phyloP scores from a whole-genome alignment of 2,329 filamentous ascomycete genomes.

The Penicillium brevicompactum region DNA sequence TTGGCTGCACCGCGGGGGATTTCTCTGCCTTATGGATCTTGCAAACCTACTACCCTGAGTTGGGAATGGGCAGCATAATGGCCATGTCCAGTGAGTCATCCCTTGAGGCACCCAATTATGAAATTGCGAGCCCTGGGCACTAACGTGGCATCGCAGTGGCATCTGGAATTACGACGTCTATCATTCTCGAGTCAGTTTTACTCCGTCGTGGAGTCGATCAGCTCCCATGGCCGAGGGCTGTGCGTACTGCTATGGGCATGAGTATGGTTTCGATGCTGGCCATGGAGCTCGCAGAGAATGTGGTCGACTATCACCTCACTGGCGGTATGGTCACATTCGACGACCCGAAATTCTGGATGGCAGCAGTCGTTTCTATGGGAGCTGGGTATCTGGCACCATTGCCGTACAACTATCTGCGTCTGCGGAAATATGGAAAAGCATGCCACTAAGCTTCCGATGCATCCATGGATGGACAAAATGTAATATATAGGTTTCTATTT shows the following conservation, averaged over 20 bases:
- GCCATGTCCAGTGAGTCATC: slow-evolving; percentile 51
- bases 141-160: slow-evolving; percentile 46
- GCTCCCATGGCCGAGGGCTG: slow-evolving; percentile 51
- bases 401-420: slow-evolving; percentile 56
- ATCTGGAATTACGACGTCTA: slow-evolving; percentile 54
- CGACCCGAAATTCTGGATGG: slow-evolving; percentile 55
- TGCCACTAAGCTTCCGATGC: slow-evolving; percentile 14
- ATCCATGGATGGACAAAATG: background rate
- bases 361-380: slow-evolving; percentile 41
- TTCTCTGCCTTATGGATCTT: slow-evolving; percentile 60
- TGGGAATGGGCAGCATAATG: slow-evolving; percentile 56
- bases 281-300: slow-evolving; percentile 60
- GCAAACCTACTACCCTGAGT: slow-evolving; percentile 50
- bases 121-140: background rate
- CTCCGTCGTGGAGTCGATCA: slow-evolving; percentile 52
- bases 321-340: slow-evolving; percentile 53
- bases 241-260: slow-evolving; percentile 59
- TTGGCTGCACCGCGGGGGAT: slow-evolving; percentile 59
- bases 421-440: slow-evolving; percentile 52
- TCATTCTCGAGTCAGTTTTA: slow-evolving; percentile 56
- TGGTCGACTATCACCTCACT: slow-evolving; percentile 58
- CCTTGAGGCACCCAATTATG: background rate
- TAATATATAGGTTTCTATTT: background rate
- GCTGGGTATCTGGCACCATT: slow-evolving; percentile 49
- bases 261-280: slow-evolving; percentile 62